These are phyloP conservation scores for Eutrema salsugineum DNA, from an alignment of 441 rosid species.

Conservation along the genomic window DNA sequence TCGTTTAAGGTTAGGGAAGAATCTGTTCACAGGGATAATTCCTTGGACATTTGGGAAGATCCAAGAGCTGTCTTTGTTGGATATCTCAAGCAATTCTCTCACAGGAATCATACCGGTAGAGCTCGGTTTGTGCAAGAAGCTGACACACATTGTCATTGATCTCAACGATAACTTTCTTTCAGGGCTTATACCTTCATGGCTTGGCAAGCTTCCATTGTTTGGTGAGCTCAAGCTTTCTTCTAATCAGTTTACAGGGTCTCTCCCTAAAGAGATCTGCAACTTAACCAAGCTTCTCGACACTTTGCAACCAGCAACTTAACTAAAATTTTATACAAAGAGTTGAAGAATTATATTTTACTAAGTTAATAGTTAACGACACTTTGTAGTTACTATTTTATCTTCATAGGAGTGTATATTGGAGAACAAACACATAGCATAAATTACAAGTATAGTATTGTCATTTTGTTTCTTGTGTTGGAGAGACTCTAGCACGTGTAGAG, in stretches of 20 bases:
- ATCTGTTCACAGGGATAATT: constrained; percentile 62
- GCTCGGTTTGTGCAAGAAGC: constrained; percentile 51
- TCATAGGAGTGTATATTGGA: too few species aligned
- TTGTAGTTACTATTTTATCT: too few species aligned
- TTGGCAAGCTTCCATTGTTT: constrained; percentile 57
- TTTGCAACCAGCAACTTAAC: too few species aligned
- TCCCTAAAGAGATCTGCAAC: constrained; percentile 66
- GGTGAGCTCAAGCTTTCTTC: constrained; percentile 91
- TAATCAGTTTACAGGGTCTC: constrained; percentile 58
- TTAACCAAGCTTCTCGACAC: constrained; percentile 64
- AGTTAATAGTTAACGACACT: too few species aligned
- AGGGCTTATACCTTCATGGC: constrained; percentile 68
- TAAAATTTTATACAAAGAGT: too few species aligned
- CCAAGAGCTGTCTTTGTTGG: constrained; percentile 58
- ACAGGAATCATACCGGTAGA: constrained; percentile 50
- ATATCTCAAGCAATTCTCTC: constrained; percentile 70
- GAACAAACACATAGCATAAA: too few species aligned
- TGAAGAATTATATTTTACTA: too few species aligned
- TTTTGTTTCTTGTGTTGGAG: too few species aligned
- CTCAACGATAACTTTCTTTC: constrained; percentile 56
- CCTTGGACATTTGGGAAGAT: constrained; percentile 64
- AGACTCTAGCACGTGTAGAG: too few species aligned
- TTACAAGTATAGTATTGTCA: too few species aligned
- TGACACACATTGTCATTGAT: constrained; percentile 69
- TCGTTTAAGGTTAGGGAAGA: constrained; percentile 80